Evolutionary conservation across 306 rosid species (phyloP), one percentile per base, ranked within the genome.

Genomic region (Casuarina cunninghamiana): DNA sequence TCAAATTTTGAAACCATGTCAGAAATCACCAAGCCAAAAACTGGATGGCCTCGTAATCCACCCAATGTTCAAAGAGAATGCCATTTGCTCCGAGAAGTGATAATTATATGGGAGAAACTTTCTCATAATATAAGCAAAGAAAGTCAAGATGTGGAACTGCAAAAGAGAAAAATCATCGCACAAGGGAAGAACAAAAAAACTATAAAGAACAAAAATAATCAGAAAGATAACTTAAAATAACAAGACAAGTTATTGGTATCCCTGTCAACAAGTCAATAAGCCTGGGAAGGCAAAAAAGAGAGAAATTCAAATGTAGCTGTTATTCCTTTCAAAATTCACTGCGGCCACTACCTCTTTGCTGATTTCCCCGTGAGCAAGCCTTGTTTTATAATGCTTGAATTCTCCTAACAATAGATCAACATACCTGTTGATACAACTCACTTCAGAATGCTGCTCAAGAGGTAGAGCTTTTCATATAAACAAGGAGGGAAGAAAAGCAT

Each of bases 371-470:
- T 91, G 92, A 84, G 85, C 90, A 74, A 96, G 90, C 80, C 96
- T 89, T n/a, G 99, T 96, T 88, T 91, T 93, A 78, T 87, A 96
- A 86, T 93, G 98, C 91, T 96, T 96, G 83, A 96, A 96, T 84
- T 96, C 99, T 63, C 99, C 99, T 89, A 96, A 84, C 80, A 96
- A 82, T 90, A 93, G 85, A 84, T 96, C 99, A 77, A 96, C 97
- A 61, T 96, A 93, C 87, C 99, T 96, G 82, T 79, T 73, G 73
- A 71, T 65, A 78, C 79, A 84, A 83, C 70, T 80, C 69, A 75
- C 80, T 83, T 86, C 83, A 88, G 81, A 78, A 82, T 6, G 44
- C 77, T 49, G 57, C 66, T 71, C 35, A 45, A 67, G 80, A 61
- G n/a, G 55, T 69, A 79, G 74, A 32, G 43, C 43, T 26, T 58